These are phyloP conservation scores for Eucalyptus erythrocorys DNA, from an alignment of 345 rosid genomes.

Conservation along the genomic window DNA sequence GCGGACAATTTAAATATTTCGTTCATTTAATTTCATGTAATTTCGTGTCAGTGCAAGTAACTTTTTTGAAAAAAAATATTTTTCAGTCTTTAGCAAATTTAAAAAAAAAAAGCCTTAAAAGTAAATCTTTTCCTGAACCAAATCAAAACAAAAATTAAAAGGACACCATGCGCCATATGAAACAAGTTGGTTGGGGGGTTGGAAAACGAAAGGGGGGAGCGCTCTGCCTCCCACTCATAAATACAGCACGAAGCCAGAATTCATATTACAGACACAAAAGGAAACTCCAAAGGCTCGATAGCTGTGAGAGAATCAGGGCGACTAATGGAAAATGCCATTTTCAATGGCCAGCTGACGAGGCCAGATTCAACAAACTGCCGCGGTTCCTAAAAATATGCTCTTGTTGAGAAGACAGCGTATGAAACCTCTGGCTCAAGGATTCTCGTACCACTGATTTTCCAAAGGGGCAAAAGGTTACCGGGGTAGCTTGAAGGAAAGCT, in stretches of 20 bases:
- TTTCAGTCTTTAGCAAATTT: not conserved
- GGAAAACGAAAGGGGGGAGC: not conserved
- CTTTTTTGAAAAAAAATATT: accelerated
- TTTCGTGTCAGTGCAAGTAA: not conserved
- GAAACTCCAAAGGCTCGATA: not conserved
- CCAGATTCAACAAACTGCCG: not conserved
- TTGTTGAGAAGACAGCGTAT: not conserved
- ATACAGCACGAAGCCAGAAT: not conserved
- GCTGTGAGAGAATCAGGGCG: not conserved
- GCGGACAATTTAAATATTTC: accelerated
- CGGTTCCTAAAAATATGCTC: not conserved
- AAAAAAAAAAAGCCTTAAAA: not conserved
- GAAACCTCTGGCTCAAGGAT: not conserved
- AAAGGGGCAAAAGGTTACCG: not conserved
- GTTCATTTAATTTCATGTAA: not conserved
- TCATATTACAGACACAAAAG: not conserved
- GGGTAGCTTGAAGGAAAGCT: not conserved
- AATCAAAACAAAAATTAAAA: not conserved
- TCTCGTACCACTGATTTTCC: not conserved
- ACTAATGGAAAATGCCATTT: not conserved
- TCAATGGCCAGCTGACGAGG: not conserved
- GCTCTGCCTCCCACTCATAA: not conserved
- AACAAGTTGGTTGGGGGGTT: not conserved
- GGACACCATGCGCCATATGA: not conserved
- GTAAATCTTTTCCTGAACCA: not conserved